A percentile compares a stretch with the other conserved stretches of the same genome.
These are phyloP conservation scores for Lachnellula subtilissima DNA, from an alignment of 2,329 filamentous ascomycete genomes.

Conservation along the genomic window DNA sequence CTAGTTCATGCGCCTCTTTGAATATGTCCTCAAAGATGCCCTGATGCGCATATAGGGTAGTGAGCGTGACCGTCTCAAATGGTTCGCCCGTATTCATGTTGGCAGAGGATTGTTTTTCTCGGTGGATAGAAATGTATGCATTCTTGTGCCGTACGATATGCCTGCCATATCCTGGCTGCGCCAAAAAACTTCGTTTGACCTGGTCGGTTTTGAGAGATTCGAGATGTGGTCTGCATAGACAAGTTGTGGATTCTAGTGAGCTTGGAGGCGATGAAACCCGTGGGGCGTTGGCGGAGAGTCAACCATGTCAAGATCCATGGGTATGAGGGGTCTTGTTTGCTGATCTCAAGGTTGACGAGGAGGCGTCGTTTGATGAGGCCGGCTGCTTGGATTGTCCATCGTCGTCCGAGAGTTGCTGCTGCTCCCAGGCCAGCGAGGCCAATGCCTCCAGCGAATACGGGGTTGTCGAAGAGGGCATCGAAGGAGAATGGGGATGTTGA, in stretches of 20 bases:
- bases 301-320: constrained; percentile 95
- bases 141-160: constrained; percentile 84
- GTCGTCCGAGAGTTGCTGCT: constrained; percentile 73
- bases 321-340: constrained; percentile 88
- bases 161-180: constrained; percentile 86
- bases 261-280: constrained; percentile 42
- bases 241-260: constrained; percentile 58
- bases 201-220: constrained; percentile 60
- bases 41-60: constrained; percentile 83
- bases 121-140: constrained; percentile 80
- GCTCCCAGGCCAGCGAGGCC: constrained; percentile 87
- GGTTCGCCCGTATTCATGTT: constrained; percentile 80
- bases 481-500: constrained; percentile 38
- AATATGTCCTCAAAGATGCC: constrained; percentile 90
- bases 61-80: constrained; percentile 90
- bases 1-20: constrained; percentile 75
- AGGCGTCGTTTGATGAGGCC: constrained; percentile 75
- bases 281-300: constrained; percentile 67
- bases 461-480: constrained; percentile 58
- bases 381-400: constrained; percentile 67
- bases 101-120: constrained; percentile 79
- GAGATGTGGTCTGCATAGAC: constrained; percentile 52
- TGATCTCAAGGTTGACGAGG: constrained; percentile 93
- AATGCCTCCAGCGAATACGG: constrained; percentile 68
- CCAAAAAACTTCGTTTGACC: constrained; percentile 74